Evolutionary conservation across 345 rosid species (phyloP).

Genomic region (Brassica napus): DNA sequence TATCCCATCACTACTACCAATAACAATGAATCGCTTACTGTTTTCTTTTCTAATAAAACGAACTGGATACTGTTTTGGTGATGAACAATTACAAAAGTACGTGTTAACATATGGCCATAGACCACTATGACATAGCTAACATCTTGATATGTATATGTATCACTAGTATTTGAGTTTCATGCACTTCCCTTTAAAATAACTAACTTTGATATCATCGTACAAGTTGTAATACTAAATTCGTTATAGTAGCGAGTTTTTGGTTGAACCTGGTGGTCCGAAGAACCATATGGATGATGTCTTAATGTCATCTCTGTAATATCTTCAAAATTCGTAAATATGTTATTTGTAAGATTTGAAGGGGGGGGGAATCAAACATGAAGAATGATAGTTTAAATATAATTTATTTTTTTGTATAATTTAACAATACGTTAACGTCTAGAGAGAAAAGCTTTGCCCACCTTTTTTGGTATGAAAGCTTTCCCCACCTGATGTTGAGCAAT

Average conservation of each 20-base stretch:
- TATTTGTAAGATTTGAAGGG: background rate
- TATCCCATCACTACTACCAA: too few species aligned
- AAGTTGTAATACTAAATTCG: too few species aligned
- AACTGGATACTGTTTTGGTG: too few species aligned
- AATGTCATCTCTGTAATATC: background rate
- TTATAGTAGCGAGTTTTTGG: background rate
- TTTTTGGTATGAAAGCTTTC: background rate
- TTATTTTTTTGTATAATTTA: background rate
- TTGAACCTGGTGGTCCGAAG: background rate
- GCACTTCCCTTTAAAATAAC: too few species aligned
- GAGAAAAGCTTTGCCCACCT: background rate
- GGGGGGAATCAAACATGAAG: background rate
- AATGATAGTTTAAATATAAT: background rate
- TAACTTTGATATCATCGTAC: too few species aligned
- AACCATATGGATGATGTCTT: background rate
- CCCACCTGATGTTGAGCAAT: background rate
- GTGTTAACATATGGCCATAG: too few species aligned
- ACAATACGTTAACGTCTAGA: background rate
- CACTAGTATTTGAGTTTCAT: too few species aligned
- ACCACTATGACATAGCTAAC: too few species aligned
- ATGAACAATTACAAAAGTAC: too few species aligned
- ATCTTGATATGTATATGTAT: too few species aligned
- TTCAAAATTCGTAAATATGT: background rate
- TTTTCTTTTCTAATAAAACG: too few species aligned
- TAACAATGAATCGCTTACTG: too few species aligned